Conservation (phyloP, 2,329 filamentous ascomycete genomes). For the Hypoxylon sp. region DNA sequence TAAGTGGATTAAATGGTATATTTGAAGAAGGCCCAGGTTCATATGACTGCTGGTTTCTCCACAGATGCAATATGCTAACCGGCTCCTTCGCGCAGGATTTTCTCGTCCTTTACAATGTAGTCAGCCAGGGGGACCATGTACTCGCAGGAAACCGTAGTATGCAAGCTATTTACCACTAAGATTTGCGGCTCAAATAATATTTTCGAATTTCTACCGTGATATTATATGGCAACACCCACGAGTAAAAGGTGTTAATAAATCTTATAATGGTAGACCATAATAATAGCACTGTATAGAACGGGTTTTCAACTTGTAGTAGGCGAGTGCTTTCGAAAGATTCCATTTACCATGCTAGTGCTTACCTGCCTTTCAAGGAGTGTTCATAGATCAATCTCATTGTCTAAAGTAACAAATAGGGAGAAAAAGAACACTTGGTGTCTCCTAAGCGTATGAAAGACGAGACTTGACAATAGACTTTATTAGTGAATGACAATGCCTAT, state of each 20-base stretch:
- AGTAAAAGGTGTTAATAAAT: background rate
- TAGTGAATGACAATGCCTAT: constrained; percentile 13
- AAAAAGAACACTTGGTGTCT: background rate
- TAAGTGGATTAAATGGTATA: background rate
- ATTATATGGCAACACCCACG: background rate
- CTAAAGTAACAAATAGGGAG: background rate
- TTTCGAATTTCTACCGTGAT: background rate
- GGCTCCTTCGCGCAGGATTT: background rate
- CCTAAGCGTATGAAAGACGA: background rate
- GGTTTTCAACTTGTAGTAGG: background rate
- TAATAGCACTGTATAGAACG: background rate
- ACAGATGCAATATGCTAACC: background rate
- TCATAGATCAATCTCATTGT: background rate
- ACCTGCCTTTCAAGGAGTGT: background rate
- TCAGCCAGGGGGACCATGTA: background rate
- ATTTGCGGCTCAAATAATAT: background rate
- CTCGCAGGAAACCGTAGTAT: background rate
- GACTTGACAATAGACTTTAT: constrained; percentile 15
- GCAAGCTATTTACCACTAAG: background rate
- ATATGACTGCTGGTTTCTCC: background rate
- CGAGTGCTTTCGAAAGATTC: background rate
- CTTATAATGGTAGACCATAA: background rate
- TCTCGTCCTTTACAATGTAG: background rate
- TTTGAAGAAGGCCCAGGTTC: no score
- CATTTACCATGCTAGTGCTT: background rate